Evolutionary conservation across 768 basidiomycete species (phyloP), one percentile per base, ranked within the genome.

Genomic region (Dacryopinax spathularia): DNA sequence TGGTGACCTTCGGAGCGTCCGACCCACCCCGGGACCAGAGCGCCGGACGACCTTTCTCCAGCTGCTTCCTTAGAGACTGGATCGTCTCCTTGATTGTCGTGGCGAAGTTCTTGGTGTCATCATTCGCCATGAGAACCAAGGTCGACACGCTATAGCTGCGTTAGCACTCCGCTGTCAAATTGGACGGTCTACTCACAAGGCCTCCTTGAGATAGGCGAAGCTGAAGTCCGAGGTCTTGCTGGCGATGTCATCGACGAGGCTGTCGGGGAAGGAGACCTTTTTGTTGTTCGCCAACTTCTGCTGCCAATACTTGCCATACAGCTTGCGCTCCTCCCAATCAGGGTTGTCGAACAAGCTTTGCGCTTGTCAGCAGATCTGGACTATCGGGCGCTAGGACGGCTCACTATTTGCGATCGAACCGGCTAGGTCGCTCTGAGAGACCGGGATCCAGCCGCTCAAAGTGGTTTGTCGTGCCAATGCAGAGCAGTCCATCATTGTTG

Each of bases 171-270:
- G 18, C 31, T 18, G 16, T n/a, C 18, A 20, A 36, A 60, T 34
- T 34, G 7, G 34, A 35, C 18, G 27, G 33, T 27, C 36, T 20
- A 62, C 88, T 65, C 71, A 92, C 90, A 92, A 92, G 1, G 83
- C 88, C 73, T 92, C 91, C 72, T 94, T 92, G 69, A 93, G 76
- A 73, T 90, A 92, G 0, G 91, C 89, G 71, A 92, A 92, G 68
- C 86, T 88, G 76, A 92, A 92, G 33, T 77, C 75, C 33, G 79
- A 76, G 0, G 89, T 91, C 64, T 73, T 61, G 10, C 78, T 73
- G 4, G 85, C 88, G 29, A 88, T 75, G 66, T 83, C 80, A 12
- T 80, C 72, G 18, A 84, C 77, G 33, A 92, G 77, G 13, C 75
- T 66, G 66, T 89, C 85, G 0, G 90, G 83, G 76, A 89, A 91